Evolutionary conservation across 2,329 filamentous ascomycete genomes (phyloP), one percentile per base, ranked within the genome.

Genomic region (Hypoxylon sp.): DNA sequence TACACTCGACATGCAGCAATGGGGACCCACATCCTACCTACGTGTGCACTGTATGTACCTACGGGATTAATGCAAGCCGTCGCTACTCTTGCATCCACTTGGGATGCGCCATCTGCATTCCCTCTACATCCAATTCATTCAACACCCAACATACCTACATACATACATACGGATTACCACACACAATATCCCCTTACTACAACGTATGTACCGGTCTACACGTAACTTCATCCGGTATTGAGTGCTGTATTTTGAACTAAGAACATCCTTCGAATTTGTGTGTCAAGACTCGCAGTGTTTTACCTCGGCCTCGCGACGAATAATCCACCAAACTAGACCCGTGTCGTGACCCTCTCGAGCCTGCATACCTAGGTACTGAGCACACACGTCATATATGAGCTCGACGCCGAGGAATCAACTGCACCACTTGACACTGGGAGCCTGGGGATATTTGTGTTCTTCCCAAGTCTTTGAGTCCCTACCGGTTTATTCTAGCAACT

Each of bases 321-420:
- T 48, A 45, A 53, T 53, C 54, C 26, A 49, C 28, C 11, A 26
- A 22, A 8, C 14, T 48, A 30, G 48, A 24, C 42, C 32, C 32
- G 40, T 46, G 16, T 50, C 26, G 40, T 54, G 58, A 28, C 28
- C 14, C 14, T 40, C 40, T 51, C 54, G 24, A 57, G 33, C 36
- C 54, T 51, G n/a, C n/a, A n/a, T n/a, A n/a, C n/a, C n/a, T n/a
- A n/a, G n/a, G n/a, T n/a, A 18, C 22, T 28, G 32, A 20, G 33
- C 22, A n/a, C 50, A 56, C 58, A 63, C 59, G 59, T 66, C 63
- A 64, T 67, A 64, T 61, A 56, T 52, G 32, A 61, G 28, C 50
- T 64, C 49, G 54, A 64, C 42, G 63, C 55, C 60, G 60, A 52
- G 24, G 18, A 60, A 61, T 67, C 61, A 52, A 40, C n/a, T n/a